A percentile compares a stretch with the other conserved stretches of the same genome.
Evolutionary conservation across 495 filamentous ascomycete genomes (phyloP).

Genomic region (Penicillium goetzii): DNA sequence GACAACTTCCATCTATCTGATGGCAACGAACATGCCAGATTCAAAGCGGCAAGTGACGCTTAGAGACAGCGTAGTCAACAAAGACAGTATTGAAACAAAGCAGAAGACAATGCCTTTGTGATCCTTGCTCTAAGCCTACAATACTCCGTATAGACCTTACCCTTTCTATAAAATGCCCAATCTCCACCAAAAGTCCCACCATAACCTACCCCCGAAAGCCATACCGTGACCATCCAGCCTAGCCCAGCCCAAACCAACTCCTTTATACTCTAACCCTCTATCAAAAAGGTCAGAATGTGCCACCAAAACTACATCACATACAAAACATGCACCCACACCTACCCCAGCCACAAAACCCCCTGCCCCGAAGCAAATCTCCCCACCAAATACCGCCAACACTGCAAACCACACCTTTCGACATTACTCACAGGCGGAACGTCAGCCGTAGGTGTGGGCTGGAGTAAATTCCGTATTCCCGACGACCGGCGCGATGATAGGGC

Average conservation of each 20-base stretch:
- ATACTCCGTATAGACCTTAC: no score
- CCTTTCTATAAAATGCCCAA: neutral
- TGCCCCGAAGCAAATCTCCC: neutral
- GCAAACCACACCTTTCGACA: neutral
- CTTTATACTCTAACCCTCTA: no score
- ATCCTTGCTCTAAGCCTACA: neutral
- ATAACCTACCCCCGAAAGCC: neutral
- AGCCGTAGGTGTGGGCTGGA: neutral
- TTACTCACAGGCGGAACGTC: neutral
- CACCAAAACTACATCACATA: conserved; percentile 7
- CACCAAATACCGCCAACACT: neutral
- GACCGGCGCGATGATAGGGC: neutral
- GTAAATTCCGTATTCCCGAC: neutral
- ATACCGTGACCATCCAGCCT: neutral
- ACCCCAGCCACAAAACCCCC: neutral
- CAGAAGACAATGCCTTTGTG: conserved; percentile 1
- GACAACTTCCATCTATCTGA: no score
- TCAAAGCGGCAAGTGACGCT: neutral
- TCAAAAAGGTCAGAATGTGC: conserved; percentile 8
- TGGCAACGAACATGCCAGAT: no score
- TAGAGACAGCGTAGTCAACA: neutral
- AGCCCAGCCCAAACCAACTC: neutral
- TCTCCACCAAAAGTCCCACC: neutral
- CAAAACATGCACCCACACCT: neutral
- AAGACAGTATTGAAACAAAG: neutral